Conservation (phyloP, 208 protist species). For the Leishmania tarentolae region DNA sequence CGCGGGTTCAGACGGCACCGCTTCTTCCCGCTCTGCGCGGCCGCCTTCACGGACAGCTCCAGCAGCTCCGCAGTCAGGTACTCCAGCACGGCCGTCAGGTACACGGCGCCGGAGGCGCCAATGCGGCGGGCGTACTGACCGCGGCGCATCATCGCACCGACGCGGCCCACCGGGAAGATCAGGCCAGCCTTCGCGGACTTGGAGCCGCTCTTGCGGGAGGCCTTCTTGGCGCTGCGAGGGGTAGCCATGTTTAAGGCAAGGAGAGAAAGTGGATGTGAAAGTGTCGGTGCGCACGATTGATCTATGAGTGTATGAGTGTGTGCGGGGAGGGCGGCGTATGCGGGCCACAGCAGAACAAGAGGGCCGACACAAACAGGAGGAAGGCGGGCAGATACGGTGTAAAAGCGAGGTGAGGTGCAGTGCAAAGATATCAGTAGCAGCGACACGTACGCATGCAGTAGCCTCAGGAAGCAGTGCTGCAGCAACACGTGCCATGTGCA, state of each 20-base stretch:
- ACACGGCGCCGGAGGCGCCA: slow-evolving; percentile 98
- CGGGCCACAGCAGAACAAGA: not conserved
- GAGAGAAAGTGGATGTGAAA: not conserved
- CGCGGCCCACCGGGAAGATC: slow-evolving; percentile 98
- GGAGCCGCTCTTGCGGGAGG: slow-evolving; percentile 71
- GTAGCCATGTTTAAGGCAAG: slow-evolving; percentile 49
- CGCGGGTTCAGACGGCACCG: slow-evolving; percentile 71
- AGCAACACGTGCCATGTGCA: not conserved
- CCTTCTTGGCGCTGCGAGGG: slow-evolving; percentile 76
- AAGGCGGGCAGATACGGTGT: not conserved
- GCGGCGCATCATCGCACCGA: slow-evolving; percentile 95
- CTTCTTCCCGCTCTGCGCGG: slow-evolving; percentile 69
- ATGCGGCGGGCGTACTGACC: slow-evolving; percentile 97
- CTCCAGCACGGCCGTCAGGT: slow-evolving; percentile 99
- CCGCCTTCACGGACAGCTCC: slow-evolving; percentile 85
- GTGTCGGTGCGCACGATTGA: not conserved
- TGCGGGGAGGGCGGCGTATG: not conserved
- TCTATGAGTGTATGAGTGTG: not conserved
- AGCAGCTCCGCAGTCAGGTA: slow-evolving; percentile 94
- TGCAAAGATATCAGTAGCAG: not conserved
- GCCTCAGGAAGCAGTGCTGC: not conserved
- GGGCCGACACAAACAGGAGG: not conserved
- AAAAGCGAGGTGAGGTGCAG: not conserved
- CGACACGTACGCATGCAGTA: not conserved
- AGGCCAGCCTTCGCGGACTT: slow-evolving; percentile 96